Base-by-base conservation (phyloP, 306 rosid species). In the Cucurbita maxima region DNA sequence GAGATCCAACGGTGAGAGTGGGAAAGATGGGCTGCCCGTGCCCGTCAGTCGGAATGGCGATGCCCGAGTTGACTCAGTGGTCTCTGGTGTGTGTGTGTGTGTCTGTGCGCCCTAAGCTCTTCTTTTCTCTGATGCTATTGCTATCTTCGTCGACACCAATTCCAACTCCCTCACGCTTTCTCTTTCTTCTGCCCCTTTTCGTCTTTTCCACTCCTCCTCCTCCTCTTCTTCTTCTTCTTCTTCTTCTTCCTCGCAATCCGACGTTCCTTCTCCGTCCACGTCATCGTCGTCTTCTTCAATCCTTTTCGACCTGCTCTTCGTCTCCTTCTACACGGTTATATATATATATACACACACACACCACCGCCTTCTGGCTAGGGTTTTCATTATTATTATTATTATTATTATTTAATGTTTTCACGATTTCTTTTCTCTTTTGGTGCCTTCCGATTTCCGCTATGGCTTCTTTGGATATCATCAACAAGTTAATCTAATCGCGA, bases 301-400 rank as follows among this genome's bases (percentile, higher is more conserved):
- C 76, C 37, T 20, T 18, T 52, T 53, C 75, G 48, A 50, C 54
- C 66, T 73, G 36, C 69, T 75, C 78, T 50, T 75, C 78, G 34
- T 54, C 22, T 71, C 57, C 60, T 59, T 75, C 45, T 62, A 37
- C 44, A 76, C 81, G 58, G 79, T 48, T 80, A 76, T 73, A 77
- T 14, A 13, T 25, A 50, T 6, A 14, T 60, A 60, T 76, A 78
- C 70, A 22, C 1, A 22, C 22, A 22, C 22, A 25, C 25, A 67
- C 64, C 66, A 76, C 83, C 76, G 76, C 64, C 68, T 81, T 81
- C 22, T 47, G 6, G 34, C 60, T 88, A 88, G 98, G 98, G 93
- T 86, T 90, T 82, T 83, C 18, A 15, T 11, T 22, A 5, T 50
- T 16, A 45, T 47, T 43, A 75, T 73, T 19, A 6, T 60, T 60